Evolutionary conservation across 441 rosid species (phyloP), one percentile per base, ranked within the genome.

Genomic region (Euphorbia celastroides): DNA sequence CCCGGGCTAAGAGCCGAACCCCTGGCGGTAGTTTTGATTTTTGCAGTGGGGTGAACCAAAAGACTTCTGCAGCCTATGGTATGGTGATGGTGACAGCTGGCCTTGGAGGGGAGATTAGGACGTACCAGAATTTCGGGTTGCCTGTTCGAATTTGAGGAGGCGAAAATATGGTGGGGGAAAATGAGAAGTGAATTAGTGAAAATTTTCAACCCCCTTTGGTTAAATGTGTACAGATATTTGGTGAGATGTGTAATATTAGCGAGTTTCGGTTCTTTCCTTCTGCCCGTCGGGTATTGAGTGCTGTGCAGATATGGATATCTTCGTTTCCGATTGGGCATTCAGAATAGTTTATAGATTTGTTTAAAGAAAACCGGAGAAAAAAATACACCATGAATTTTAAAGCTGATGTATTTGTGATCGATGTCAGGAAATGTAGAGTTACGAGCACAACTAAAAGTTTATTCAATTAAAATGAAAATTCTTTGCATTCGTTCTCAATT

Each of bases 21-120:
- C 87, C 89, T 56, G 73, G 75, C 10, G 75, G 72, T 25, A 87
- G 93, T 52, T 38, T 84, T 30, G 99, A 94, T 72, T 60, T 83
- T 64, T 69, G 83, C 44, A 75, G 57, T 31, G 86, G 80, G 57
- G 50, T 77, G 41, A 83, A 75, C 75, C 86, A 81, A 5, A 83
- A 71, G 70, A 79, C 76, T 64, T 74, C 93, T 0, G 97, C 99
- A 0, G 97, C 99, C 36, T 88, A 92, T 84, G 86, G 93, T 26
- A 81, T 88, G 93, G 98, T 90, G 68, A 86, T 94, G 56, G 99
- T 94, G 17, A 88, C 99, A 0, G 98, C 96, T 3, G 87, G 99
- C 70, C 83, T 83, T 60, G 77, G 87, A 64, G 98, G 99, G 25
- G 90, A 94, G 81, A 89, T 94, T 64, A 81, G 82, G 82, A 76